A percentile compares a stretch with the other conserved stretches of the same genome.
Evolutionary conservation across 1,284 basidiomycete genomes (phyloP).

Genomic region (Crepidotus sp.): DNA sequence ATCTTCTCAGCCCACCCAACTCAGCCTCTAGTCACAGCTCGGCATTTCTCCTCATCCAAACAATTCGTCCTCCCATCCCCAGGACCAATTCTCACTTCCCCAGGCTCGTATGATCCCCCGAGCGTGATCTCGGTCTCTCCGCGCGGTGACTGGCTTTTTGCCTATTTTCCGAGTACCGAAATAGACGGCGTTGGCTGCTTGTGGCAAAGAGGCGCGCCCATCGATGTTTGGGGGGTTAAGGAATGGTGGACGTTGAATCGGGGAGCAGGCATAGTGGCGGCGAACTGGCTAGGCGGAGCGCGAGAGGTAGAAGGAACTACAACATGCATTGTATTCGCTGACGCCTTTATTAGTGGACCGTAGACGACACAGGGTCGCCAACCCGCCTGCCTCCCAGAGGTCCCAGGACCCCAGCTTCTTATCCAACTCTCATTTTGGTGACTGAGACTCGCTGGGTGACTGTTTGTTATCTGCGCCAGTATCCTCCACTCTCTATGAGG

Average conservation of each 20-base stretch:
- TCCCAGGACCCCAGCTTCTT: conserved; percentile 40
- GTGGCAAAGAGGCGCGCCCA: conserved; percentile 47
- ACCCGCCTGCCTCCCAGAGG: conserved; percentile 45
- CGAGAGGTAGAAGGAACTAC: conserved; percentile 43
- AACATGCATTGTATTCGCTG: conserved; percentile 1
- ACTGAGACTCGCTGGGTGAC: conserved; percentile 46
- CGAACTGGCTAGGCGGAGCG: conserved; percentile 49
- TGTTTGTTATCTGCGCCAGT: conserved; percentile 41
- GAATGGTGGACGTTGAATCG: conserved; percentile 48
- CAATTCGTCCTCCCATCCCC: conserved; percentile 53
- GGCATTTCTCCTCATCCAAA: conserved; percentile 59
- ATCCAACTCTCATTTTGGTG: conserved; percentile 45
- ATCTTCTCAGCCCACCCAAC: conserved; percentile 59
- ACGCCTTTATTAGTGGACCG: conserved; percentile 36
- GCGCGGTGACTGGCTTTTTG: conserved; percentile 57
- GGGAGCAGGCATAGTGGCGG: conserved; percentile 50
- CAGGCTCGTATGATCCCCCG: conserved; percentile 50
- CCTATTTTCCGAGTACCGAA: conserved; percentile 58
- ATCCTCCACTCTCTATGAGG: conserved; percentile 28
- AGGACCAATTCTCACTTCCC: conserved; percentile 34
- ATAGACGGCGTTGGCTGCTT: conserved; percentile 47
- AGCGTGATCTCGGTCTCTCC: conserved; percentile 52
- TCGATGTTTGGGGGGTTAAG: conserved; percentile 54
- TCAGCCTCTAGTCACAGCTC: conserved; percentile 49
- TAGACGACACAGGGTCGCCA: conserved; percentile 31